These are phyloP conservation scores for Bryoglossum gracile DNA, from an alignment of 495 filamentous ascomycete genomes.

Conservation along the genomic window DNA sequence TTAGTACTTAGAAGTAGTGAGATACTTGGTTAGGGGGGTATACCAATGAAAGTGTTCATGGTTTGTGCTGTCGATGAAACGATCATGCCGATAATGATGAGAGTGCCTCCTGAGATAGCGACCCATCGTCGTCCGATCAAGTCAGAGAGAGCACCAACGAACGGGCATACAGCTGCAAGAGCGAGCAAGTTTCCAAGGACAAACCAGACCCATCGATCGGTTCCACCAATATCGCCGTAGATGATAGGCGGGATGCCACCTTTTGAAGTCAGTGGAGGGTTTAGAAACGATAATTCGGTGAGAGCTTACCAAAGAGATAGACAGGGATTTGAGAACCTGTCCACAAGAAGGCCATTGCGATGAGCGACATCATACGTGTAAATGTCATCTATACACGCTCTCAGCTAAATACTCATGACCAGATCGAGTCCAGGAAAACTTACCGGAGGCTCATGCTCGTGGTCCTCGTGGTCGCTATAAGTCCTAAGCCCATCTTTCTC, in stretches of 20 bases:
- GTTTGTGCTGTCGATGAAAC: slow-evolving; percentile 53
- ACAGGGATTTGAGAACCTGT: slow-evolving; percentile 59
- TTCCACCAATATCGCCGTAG: slow-evolving; percentile 56
- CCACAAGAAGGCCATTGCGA: slow-evolving; percentile 60
- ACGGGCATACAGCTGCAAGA: slow-evolving; percentile 62
- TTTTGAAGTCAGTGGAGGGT: slow-evolving; percentile 15
- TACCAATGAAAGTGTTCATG: slow-evolving; percentile 67
- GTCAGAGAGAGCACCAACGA: slow-evolving; percentile 66
- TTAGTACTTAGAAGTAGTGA: slow-evolving; percentile 14
- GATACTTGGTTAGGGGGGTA: slow-evolving; percentile 19
- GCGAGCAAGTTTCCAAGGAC: slow-evolving; percentile 60
- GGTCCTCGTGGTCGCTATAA: slow-evolving; percentile 42
- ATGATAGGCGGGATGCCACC: slow-evolving; percentile 57
- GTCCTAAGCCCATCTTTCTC: slow-evolving; percentile 44
- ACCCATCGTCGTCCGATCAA: slow-evolving; percentile 61
- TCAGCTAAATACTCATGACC: not conserved
- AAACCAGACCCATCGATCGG: slow-evolving; percentile 67
- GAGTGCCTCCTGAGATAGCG: slow-evolving; percentile 49
- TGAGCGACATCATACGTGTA: slow-evolving; percentile 48
- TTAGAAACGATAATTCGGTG: not conserved
- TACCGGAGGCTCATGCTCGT: slow-evolving; percentile 39
- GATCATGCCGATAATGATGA: slow-evolving; percentile 60
- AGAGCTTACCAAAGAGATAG: slow-evolving; percentile 51
- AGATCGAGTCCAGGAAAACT: slow-evolving; percentile 21
- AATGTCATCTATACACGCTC: slow-evolving; percentile 43